Evolutionary conservation across 1,284 basidiomycete genomes (phyloP), one percentile per base, ranked within the genome.

Genomic region (Malassezia sp.): DNA sequence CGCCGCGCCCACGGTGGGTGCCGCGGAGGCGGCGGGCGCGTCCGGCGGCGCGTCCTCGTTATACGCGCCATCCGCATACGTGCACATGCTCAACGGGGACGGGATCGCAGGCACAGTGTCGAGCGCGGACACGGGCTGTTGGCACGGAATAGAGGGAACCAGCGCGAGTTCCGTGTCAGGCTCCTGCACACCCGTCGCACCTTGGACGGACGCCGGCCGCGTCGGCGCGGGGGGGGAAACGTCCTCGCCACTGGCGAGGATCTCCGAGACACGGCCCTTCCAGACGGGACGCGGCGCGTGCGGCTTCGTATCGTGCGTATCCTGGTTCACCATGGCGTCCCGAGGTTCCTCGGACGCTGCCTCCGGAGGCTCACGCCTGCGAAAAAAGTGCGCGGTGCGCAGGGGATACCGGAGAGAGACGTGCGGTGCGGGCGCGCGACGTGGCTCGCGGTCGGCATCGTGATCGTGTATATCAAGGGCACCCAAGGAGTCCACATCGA

Each of bases 241-340:
- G 45, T 44, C 45, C 8, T 56, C 61, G 37, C 53, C 54, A 32
- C 65, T 59, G 21, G 60, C 63, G 20, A 62, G 50, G 22, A 67
- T 48, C 44, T 67, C 63, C 21, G 55, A 49, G 31, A 67, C 54
- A 22, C 65, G 59, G 2, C 65, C 63, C 40, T 64, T 66, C 23
- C 50, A 53, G 28, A 54, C 54, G 23, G 52, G 45, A n/a, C 51
- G 53, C 11, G 48, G 38, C 15, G 56, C 56, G 30, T 53, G 52
- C 46, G 52, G 53, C 45, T 55, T 58, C 45, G 56, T n/a, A n/a
- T n/a, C n/a, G n/a, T n/a, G n/a, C n/a, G n/a, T n/a, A n/a, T n/a
- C 54, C 38, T 52, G 54, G 32, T 53, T 59, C 28, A 18, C 17
- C 18, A 26, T 4, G 20, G 17, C 14, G 37, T 23, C 10, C 12